These are phyloP conservation scores for Aureobasidium mangrovei DNA, from an alignment of 2,329 filamentous ascomycete species.

Conservation along the genomic window DNA sequence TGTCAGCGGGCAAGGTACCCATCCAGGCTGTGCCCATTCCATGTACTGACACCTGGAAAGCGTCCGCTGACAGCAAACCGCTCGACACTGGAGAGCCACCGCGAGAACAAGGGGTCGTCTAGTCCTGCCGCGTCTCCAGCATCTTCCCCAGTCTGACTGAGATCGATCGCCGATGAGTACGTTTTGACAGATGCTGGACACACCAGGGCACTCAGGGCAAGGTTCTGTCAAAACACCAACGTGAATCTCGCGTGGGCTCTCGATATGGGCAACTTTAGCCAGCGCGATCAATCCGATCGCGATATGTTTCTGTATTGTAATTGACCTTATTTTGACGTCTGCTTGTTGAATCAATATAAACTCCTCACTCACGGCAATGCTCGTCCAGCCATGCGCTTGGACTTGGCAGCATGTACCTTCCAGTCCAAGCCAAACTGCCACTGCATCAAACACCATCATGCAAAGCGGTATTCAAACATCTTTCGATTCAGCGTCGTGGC, in stretches of 20 bases:
- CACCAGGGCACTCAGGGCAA: conserved; percentile 48
- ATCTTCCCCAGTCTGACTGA: conserved; percentile 18
- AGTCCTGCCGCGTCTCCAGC: conserved; percentile 34
- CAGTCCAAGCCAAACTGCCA: conserved; percentile 62
- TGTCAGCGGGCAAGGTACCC: conserved; percentile 41
- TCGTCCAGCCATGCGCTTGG: conserved; percentile 61
- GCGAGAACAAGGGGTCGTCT: conserved; percentile 51
- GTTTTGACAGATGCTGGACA: conserved; percentile 2
- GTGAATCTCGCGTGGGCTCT: conserved; percentile 73
- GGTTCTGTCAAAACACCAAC: conserved; percentile 52
- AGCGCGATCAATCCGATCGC: conserved; percentile 63
- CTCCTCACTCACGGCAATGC: conserved; percentile 66
- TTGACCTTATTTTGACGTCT: conserved; percentile 50
- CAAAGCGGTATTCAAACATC: conserved; percentile 66
- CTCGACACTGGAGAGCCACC: conserved; percentile 50
- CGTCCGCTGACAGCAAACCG: conserved; percentile 40
- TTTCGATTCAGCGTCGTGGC: conserved; percentile 79
- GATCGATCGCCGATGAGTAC: conserved; percentile 16
- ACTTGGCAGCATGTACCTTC: conserved; percentile 61
- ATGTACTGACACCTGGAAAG: conserved; percentile 60
- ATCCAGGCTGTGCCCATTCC: conserved; percentile 75
- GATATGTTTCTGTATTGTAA: conserved; percentile 61
- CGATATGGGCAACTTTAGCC: conserved; percentile 68
- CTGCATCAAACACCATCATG: conserved; percentile 43
- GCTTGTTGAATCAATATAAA: conserved; percentile 60